phyloP scores from a whole-genome alignment of 2,329 filamentous ascomycete species.

The Didymella exigua region DNA sequence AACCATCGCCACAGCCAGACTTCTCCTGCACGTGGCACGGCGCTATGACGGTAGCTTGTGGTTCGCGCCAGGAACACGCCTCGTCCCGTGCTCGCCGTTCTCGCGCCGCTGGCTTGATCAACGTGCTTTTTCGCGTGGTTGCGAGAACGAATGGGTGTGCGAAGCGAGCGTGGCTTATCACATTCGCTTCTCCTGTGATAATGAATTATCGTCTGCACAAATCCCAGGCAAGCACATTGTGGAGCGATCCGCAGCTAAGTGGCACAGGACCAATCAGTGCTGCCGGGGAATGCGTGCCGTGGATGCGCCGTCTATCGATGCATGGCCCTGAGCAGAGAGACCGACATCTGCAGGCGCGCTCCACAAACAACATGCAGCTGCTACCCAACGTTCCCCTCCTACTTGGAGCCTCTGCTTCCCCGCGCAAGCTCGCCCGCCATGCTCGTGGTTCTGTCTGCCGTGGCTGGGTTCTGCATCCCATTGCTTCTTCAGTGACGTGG shows the following conservation, averaged over 20 bases:
- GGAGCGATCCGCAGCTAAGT: conserved; percentile 16
- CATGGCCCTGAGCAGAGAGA: conserved; percentile 10
- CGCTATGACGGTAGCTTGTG: conserved; percentile 6
- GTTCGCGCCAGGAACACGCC: conserved; percentile 11
- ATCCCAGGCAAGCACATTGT: conserved; percentile 15
- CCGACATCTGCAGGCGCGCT: background rate
- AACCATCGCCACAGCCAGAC: conserved; percentile 4
- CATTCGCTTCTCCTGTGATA: background rate
- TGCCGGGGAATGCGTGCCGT: conserved; percentile 16
- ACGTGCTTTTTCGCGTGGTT: background rate
- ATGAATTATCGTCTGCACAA: conserved; percentile 19
- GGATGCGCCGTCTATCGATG: conserved; percentile 20
- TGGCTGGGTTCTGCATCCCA: conserved; percentile 12
- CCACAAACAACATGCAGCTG: conserved; percentile 9
- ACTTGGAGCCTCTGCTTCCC: background rate
- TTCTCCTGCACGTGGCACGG: conserved; percentile 11
- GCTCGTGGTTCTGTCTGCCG: background rate
- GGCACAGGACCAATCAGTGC: conserved; percentile 19
- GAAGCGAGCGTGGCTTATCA: conserved; percentile 4
- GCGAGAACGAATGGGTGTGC: background rate
- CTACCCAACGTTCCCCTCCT: conserved; percentile 3
- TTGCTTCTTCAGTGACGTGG: conserved; percentile 30
- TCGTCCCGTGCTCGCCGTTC: background rate
- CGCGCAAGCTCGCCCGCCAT: background rate
- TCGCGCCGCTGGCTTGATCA: background rate